Evolutionary conservation across 2,329 filamentous ascomycete species (phyloP), one percentile per base, ranked within the genome.

Genomic region (Pseudogymnoascus sp.): DNA sequence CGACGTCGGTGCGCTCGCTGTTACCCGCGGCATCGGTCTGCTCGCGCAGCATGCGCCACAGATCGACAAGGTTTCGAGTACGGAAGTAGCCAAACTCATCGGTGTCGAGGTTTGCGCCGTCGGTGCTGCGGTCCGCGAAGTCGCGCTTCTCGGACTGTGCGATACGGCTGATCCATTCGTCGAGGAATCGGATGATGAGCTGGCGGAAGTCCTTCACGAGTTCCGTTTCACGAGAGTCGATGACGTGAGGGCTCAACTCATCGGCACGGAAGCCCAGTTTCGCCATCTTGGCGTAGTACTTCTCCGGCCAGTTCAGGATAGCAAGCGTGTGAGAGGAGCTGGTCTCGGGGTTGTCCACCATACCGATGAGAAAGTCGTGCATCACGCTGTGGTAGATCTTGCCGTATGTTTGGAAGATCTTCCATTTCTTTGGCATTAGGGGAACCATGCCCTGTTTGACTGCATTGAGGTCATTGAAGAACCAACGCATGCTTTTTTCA

Each of bases 121-220:
- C 90, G 64, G 87, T 82, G 68, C 86, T 87, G 66, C 92, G 86
- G 62, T 91, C 86, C 58, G 85, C 79, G 75, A 99, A 95, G 68
- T 91, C 88, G 69, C 87, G 88, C 71, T 83, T 84, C 75, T 99
- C 95, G 49, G 90, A 87, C 7, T 81, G 82, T 69, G 91, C 91
- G 74, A 99, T 97, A 63, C 92, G 87, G 66, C 95, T 91, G 81
- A 97, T 96, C 92, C 94, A 99, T 78, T 97, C 90, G 73, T 97
- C 93, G 64, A 99, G 87, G 65, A 92, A 92, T 72, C 90, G 91
- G 76, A 97, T 94, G 74, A 99, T 97, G 72, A 97, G 88, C 72
- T 91, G 88, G 64, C 93, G 86, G 82, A 97, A 99, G 73, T 96
- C 92, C 60, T 91, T 88, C 61, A 99, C 90, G 14, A 99, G 82